Base-by-base conservation (phyloP, 352 stramenopile genomes). In the Phytophthora boehmeriae region DNA sequence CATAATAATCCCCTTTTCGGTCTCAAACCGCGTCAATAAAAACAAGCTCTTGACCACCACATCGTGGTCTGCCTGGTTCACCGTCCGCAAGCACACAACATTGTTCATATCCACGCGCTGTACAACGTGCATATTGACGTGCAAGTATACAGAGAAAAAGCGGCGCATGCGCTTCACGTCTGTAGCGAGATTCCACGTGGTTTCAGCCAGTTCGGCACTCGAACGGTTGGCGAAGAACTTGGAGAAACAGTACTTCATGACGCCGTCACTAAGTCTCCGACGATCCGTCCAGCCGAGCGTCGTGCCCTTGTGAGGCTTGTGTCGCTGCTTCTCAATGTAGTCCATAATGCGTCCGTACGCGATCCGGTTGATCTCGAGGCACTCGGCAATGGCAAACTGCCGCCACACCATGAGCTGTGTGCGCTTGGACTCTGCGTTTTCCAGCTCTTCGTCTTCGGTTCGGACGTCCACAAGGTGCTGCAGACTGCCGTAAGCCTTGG, bases 1-100 rank as follows among this genome's bases (percentile, higher is more conserved):
- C 11, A 84, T 38, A 28, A 85, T 74, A 39, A 72, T 44, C 8
- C 75, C 75, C 16, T 67, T 68, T 42, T 85, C 73, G 17, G 71
- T 78, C 63, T 76, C 60, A 44, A 85, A 80, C 34, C 67, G 75
- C 23, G 75, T 80, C 36, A 85, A 61, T 53, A 85, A 63, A 35
- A 72, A 72, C 8, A 82, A 41, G 27, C 66, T 76, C 53, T 80
- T 80, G 22, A 80, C 57, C 25, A 80, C 66, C 34, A 75, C 61
- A 23, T 80, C 62, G 11, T 75, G 70, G 48, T 76, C 70, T 19
- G 61, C 65, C 45, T 80, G 73, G 39, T 78, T 71, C 45, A 81
- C 48, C 8, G 73, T 84, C 30, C 70, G 70, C 44, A 73, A 62
- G 49, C 65, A 68, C n/a, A 80, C 52, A 19, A 73, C 27, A 53